Evolutionary conservation across 305 asterid genomes (phyloP), one percentile per base, ranked within the genome.

Genomic region (Solanum aculeatissimum): DNA sequence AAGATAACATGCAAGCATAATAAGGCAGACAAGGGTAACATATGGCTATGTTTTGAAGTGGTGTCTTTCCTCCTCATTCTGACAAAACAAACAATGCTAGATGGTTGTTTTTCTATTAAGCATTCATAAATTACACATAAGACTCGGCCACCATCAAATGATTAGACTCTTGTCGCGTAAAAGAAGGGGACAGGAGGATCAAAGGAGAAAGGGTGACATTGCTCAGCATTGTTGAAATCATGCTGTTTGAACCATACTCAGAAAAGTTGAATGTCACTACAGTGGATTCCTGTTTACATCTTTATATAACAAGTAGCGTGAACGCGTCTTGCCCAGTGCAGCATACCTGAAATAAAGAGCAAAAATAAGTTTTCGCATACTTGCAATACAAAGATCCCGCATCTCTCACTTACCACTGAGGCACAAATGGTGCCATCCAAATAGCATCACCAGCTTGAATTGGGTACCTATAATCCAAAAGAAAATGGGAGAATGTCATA

Each of bases 341-440:
- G 97, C 98, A 86, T 97, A 97, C 99, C 99, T 97, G 94, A 83
- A 86, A 83, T 6, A 86, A 2, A 12, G 72, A 81, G 32, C 38
- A 35, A 58, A 42, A 29, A 23, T 54, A 25, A 51, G 51, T 45
- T n/a, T 72, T 65, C 54, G 57, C 66, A 58, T 47, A 77, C n/a
- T 51, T n/a, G 60, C 49, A 55, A 40, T 32, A 47, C 27, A 66
- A 84, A 38, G 8, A 19, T 57, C 65, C 66, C 12, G 53, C 47
- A 75, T 83, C 77, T 47, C 82, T 68, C 40, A 81, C 97, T 90
- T 88, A 95, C 98, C 98, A 97, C 69, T 97, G 98, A 85, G 98
- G 97, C 83, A 95, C 98, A 87, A 97, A 97, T 2, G 99, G 98
- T 1, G 99, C 98, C 99, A 95, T 95, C 99, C 98, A 97, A 86